phyloP scores from a whole-genome alignment of 495 filamentous ascomycete genomes.

The Aspergillus diversus region DNA sequence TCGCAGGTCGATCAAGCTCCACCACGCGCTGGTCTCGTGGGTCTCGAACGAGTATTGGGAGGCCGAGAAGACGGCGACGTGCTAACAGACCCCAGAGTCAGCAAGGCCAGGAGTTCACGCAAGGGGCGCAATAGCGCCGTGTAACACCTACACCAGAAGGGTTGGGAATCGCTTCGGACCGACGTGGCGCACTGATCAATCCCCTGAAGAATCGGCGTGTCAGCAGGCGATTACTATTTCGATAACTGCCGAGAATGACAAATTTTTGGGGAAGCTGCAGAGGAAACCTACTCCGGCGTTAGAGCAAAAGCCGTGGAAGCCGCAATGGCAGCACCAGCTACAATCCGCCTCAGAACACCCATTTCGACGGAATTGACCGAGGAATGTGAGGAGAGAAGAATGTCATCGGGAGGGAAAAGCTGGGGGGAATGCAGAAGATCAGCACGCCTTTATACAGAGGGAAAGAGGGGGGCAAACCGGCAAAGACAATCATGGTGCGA shows the following conservation, averaged over 20 bases:
- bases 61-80: slow-evolving; percentile 38
- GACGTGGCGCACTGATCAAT: slow-evolving; percentile 40
- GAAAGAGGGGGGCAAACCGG: neutral
- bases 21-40: slow-evolving; percentile 34
- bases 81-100: neutral
- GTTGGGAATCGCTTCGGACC: slow-evolving; percentile 42
- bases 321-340: slow-evolving; percentile 20
- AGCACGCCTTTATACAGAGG: neutral
- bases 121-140: neutral
- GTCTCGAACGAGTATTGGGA: slow-evolving; percentile 52
- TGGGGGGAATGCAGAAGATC: neutral
- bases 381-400: neutral
- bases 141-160: slow-evolving; percentile 37
- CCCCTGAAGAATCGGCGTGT: slow-evolving; percentile 16
- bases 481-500: neutral
- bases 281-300: slow-evolving; percentile 27
- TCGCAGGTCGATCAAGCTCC: slow-evolving; percentile 45
- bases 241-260: neutral
- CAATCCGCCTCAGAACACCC: slow-evolving; percentile 24
- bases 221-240: slow-evolving; percentile 1
- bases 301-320: slow-evolving; percentile 23
- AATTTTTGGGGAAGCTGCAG: neutral
- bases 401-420: too few relatives aligned
- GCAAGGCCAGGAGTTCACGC: neutral
- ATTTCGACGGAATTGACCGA: slow-evolving; percentile 15